A percentile compares a stretch with the other conserved stretches of the same genome.
Conservation (phyloP, 495 filamentous ascomycete species). For the Apiosordaria backusii region DNA sequence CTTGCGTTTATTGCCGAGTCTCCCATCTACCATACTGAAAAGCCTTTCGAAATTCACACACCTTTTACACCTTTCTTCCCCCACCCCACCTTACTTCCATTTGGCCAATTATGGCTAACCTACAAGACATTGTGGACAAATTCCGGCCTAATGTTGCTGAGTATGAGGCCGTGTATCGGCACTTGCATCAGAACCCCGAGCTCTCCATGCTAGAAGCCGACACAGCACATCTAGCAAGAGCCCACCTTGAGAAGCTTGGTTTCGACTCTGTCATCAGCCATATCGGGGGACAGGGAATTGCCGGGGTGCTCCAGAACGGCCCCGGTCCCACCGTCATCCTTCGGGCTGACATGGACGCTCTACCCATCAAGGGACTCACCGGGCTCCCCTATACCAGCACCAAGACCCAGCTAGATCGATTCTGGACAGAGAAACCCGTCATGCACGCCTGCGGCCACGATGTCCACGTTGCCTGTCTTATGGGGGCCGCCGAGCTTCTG, state of each 20-base stretch:
- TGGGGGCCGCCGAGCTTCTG: conserved; percentile 50
- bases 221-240: conserved; percentile 43
- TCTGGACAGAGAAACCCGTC: conserved; percentile 48
- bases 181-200: conserved; percentile 49
- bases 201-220: conserved; percentile 46
- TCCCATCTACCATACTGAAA: too few species aligned
- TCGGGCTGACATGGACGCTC: conserved; percentile 60
- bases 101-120: too few species aligned
- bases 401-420: conserved; percentile 37
- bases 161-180: conserved; percentile 46
- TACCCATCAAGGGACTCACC: conserved; percentile 56
- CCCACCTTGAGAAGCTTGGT: conserved; percentile 36
- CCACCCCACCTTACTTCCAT: too few species aligned
- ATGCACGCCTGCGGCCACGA: conserved; percentile 71
- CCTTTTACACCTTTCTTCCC: too few species aligned
- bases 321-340: conserved; percentile 51
- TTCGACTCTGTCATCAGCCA: conserved; percentile 42
- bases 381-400: conserved; percentile 55
- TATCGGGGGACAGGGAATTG: conserved; percentile 56
- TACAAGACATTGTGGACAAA: too few species aligned
- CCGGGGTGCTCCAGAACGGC: conserved; percentile 54
- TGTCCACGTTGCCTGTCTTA: conserved; percentile 52
- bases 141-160: not conserved
- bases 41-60: too few species aligned
- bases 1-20: too few species aligned